Base-by-base conservation (phyloP, 768 basidiomycete genomes). In the Hortiboletus flavorubellus region DNA sequence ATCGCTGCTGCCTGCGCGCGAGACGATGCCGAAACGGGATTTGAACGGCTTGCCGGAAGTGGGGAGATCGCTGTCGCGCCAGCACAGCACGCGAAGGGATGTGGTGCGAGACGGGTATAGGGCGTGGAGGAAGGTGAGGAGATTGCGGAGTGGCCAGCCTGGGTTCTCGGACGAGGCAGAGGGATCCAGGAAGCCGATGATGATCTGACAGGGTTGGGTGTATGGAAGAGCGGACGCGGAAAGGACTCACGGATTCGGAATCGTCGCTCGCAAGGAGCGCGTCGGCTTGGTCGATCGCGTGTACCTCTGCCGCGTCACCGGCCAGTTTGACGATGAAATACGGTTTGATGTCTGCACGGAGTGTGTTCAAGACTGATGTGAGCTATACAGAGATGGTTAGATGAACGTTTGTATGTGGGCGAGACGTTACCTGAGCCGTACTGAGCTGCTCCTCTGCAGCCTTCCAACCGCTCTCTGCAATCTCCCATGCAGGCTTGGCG, bases 111-210 rank as follows among this genome's bases (percentile, higher is more conserved):
- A 64, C 0, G 82, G 81, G 64, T 90, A 80, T 12, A 82, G 67
- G 34, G 80, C 78, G 26, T 79, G 78, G 14, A 98, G 83, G 70
- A 88, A 94, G 15, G 88, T 82, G 10, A 98, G 86, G 56, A 95
- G 80, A 67, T 98, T 98, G 42, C 96, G 88, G 7, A 98, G 79
- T 0, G 94, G 92, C 96, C 96, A 96, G 16, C 92, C 94, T 1
- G 89, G 91, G 55, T 87, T 85, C 5, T 79, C 67, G 0, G 81
- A 74, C 42, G 84, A 76, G 0, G 93, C 85, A 0, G 94, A 97
- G 4, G 96, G 93, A 66, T 99, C 97, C 47, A 87, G 63, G 68
- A 93, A 92, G 3, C 76, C 84, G 15, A 95, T 69, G 2, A 78
- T 56, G n/a, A 74, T 69, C 80, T 83, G 56, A 2, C 53, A 64